Evolutionary conservation across 345 rosid species (phyloP), one percentile per base, ranked within the genome.

Genomic region (Gossypium ekmanianum): DNA sequence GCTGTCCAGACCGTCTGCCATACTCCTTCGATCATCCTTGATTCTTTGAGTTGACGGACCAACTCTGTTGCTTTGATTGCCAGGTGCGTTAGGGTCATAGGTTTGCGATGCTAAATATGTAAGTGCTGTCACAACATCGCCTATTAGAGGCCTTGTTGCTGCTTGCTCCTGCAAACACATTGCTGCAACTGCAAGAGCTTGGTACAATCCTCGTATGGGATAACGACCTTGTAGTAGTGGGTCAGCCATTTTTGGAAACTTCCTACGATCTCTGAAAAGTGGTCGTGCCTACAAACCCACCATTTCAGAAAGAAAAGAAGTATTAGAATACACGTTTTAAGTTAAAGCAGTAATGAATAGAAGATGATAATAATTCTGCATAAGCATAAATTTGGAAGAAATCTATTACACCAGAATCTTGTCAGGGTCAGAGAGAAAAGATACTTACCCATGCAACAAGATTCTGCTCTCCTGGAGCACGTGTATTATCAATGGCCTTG

Each of bases 101-200:
- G 90, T 89, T 87, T 95, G 99, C 50, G 98, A 90, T 68, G 99
- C 99, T 77, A 95, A 85, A 81, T 95, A 95, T 44, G 99, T 84
- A 64, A 95, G 91, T 26, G 99, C 99, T 17, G 98, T 93, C 76
- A 95, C 99, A 39, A 95, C 98, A 45, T 95, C 99, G 0, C 98
- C 98, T 2, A 95, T 93, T 61, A 95, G 81, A 50, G 99, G 99
- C 83, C 99, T 90, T 20, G 97, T 93, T 26, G 93, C 93, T 47
- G 99, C 97, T 79, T 95, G 98, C 73, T 95, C 99, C 78, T 95
- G 99, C 75, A 95, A 85, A 81, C 99, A 95, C 98, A 95, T 93
- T 59, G 99, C 98, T 58, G 98, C 97, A 51, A 95, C 97, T 7
- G 99, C 99, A 66, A 95, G 96, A 54, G 99, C 99, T 86, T 95